Percentiles rank a stretch among this genome's conserved stretches.
phyloP scores from a whole-genome alignment of 345 rosid genomes.

The Anacardium occidentale region DNA sequence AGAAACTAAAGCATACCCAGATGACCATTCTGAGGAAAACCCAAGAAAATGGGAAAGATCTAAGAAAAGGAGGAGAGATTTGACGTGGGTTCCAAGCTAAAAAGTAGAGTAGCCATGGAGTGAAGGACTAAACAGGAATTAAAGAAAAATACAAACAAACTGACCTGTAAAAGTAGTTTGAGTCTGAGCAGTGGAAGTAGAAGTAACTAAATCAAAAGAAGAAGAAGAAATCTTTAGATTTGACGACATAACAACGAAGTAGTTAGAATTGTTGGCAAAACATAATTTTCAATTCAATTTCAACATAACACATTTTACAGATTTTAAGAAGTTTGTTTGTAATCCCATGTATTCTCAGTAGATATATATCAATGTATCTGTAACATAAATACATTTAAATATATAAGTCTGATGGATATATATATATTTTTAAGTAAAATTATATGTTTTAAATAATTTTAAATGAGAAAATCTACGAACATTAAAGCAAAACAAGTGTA shows the following conservation, averaged over 20 bases:
- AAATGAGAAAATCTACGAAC: too few relatives aligned
- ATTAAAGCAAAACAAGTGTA: too few relatives aligned
- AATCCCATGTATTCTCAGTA: too few relatives aligned
- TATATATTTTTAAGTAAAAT: too few relatives aligned
- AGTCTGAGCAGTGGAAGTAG: background rate
- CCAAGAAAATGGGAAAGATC: constrained; percentile 40
- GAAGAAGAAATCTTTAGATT: constrained; percentile 35
- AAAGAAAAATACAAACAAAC: background rate
- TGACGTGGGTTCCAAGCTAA: background rate
- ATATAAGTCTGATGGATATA: too few relatives aligned
- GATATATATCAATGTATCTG: too few relatives aligned
- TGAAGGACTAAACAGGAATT: background rate
- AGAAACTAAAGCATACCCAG: constrained; percentile 27
- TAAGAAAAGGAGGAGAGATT: constrained; percentile 20
- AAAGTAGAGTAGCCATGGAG: background rate
- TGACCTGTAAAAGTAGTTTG: constrained; percentile 25
- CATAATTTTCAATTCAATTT: too few relatives aligned
- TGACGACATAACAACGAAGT: constrained; percentile 16
- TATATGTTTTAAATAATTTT: too few relatives aligned
- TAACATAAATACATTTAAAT: too few relatives aligned
- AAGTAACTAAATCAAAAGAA: background rate
- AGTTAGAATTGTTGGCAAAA: too few relatives aligned
- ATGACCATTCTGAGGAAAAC: constrained; percentile 23
- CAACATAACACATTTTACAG: too few relatives aligned
- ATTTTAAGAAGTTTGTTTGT: too few relatives aligned